Conservation (phyloP, 2,329 filamentous ascomycete genomes). For the Aspergillus carbonarius region DNA sequence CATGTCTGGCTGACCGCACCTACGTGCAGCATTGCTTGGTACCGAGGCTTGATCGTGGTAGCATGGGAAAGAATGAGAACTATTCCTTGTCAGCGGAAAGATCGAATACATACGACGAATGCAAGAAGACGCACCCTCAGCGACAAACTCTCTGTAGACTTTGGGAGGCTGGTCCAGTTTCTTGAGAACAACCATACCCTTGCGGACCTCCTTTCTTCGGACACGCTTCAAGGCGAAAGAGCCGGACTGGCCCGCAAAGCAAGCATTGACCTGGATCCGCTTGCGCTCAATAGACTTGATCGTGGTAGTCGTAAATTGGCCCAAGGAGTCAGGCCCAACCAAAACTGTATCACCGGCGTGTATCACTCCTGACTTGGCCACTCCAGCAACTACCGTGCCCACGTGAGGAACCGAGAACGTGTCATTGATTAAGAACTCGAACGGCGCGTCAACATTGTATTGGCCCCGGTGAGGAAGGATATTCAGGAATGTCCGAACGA, state of each 20-base stretch:
- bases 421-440: slow-evolving; percentile 95
- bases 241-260: slow-evolving; percentile 86
- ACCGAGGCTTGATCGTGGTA: slow-evolving; percentile 94
- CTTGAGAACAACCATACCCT: slow-evolving; percentile 95
- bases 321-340: slow-evolving; percentile 85
- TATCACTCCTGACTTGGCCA: slow-evolving; percentile 82
- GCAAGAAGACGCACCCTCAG: slow-evolving; percentile 58
- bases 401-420: slow-evolving; percentile 98
- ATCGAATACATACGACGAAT: not conserved
- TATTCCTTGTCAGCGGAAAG: slow-evolving; percentile 28
- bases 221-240: slow-evolving; percentile 88
- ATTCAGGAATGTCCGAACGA: slow-evolving; percentile 90
- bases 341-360: slow-evolving; percentile 88
- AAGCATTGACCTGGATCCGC: slow-evolving; percentile 81
- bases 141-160: slow-evolving; percentile 73
- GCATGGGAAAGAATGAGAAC: slow-evolving; percentile 94
- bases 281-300: slow-evolving; percentile 95
- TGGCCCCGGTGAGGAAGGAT: slow-evolving; percentile 92
- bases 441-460: slow-evolving; percentile 82
- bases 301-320: slow-evolving; percentile 81
- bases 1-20: slow-evolving; percentile 94
- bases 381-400: slow-evolving; percentile 91
- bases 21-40: slow-evolving; percentile 97
- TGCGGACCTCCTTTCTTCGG: slow-evolving; percentile 86
- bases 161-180: slow-evolving; percentile 74